Percentiles rank a stretch among this genome's conserved stretches.
Conservation (phyloP, 1,284 basidiomycete species). For the Paramarasmius palmivorus region DNA sequence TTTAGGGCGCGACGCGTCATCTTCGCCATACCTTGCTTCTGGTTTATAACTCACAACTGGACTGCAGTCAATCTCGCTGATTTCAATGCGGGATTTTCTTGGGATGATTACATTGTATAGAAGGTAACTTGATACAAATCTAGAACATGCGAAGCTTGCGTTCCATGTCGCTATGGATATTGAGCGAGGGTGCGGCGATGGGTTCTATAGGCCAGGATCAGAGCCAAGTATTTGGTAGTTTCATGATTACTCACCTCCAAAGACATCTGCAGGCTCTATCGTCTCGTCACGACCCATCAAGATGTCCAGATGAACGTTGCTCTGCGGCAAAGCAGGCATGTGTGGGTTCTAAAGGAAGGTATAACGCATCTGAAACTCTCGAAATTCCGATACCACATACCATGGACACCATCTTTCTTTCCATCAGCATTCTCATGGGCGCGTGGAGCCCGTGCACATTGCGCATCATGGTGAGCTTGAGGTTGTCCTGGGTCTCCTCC, state of each 20-base stretch:
- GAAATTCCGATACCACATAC: conserved; percentile 46
- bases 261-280: conserved; percentile 75
- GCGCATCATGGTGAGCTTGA: conserved; percentile 84
- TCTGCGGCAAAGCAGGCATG: conserved; percentile 62
- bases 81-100: too few relatives aligned
- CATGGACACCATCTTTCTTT: conserved; percentile 81
- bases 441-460: conserved; percentile 87
- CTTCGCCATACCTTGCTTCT: too few relatives aligned
- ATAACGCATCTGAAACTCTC: conserved; percentile 1
- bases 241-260: conserved; percentile 52
- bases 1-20: too few relatives aligned
- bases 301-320: conserved; percentile 88
- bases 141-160: conserved; percentile 56
- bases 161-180: conserved; percentile 75
- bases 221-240: not conserved
- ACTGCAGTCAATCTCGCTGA: too few relatives aligned
- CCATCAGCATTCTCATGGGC: conserved; percentile 91
- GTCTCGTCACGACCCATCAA: conserved; percentile 88
- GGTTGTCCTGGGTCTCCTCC: conserved; percentile 89
- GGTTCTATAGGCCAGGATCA: conserved; percentile 3
- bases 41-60: too few relatives aligned
- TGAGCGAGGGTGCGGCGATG: conserved; percentile 38
- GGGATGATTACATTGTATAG: too few relatives aligned
- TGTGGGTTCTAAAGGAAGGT: conserved; percentile 51
- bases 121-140: conserved; percentile 15